These are phyloP conservation scores for Beauveria caledonica DNA, from an alignment of 2,329 filamentous ascomycete species.

Conservation along the genomic window DNA sequence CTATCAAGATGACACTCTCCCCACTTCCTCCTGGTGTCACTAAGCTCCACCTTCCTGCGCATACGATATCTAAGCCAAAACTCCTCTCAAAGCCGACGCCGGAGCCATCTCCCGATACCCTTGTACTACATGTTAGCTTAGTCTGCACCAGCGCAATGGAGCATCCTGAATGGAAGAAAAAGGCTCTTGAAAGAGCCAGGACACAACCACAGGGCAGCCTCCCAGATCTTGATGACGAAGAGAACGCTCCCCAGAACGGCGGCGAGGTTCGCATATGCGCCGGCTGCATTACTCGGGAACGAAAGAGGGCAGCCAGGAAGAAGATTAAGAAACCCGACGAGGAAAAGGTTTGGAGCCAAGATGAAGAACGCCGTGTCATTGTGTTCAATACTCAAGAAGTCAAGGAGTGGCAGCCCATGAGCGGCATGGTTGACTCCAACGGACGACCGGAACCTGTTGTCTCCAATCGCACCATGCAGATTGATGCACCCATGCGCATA, in stretches of 20 bases:
- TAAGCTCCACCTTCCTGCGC: slow-evolving; percentile 75
- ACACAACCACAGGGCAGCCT: slow-evolving; percentile 30
- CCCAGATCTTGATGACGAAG: slow-evolving; percentile 44
- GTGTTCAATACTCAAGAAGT: slow-evolving; percentile 88
- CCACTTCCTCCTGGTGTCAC: slow-evolving; percentile 68
- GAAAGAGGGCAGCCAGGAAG: slow-evolving; percentile 84
- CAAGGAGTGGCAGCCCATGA: slow-evolving; percentile 68
- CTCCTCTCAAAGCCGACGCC: slow-evolving; percentile 66
- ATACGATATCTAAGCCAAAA: slow-evolving; percentile 93
- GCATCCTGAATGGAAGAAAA: slow-evolving; percentile 55
- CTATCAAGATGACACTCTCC: slow-evolving; percentile 71
- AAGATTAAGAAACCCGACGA: slow-evolving; percentile 91
- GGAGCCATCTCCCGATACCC: slow-evolving; percentile 59
- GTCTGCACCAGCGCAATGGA: slow-evolving; percentile 92
- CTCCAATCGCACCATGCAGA: slow-evolving; percentile 58
- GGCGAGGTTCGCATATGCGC: slow-evolving; percentile 89
- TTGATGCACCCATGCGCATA: slow-evolving; percentile 88
- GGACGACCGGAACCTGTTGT: slow-evolving; percentile 38
- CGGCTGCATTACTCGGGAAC: slow-evolving; percentile 86
- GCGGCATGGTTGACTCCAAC: slow-evolving; percentile 37
- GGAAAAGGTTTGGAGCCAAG: slow-evolving; percentile 75
- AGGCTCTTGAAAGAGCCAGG: slow-evolving; percentile 54
- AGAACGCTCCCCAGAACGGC: slow-evolving; percentile 71
- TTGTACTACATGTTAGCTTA: slow-evolving; percentile 72
- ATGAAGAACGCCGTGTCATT: slow-evolving; percentile 73